Conservation (phyloP, 257 asterid genomes). For the Ocimum tenuiflorum region DNA sequence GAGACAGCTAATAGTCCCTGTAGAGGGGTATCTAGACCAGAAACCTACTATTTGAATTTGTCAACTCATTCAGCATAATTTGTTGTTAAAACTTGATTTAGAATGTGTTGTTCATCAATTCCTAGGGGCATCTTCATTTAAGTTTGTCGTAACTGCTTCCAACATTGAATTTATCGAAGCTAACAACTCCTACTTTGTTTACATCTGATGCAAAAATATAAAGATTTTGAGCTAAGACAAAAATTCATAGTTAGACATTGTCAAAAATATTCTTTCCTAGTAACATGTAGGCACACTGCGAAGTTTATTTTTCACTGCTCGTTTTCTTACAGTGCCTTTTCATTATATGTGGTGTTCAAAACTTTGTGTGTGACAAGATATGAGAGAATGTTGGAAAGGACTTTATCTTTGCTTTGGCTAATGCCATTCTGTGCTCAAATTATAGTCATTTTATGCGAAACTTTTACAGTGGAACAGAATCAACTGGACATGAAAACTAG, state of each 20-base stretch:
- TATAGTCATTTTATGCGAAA: background rate
- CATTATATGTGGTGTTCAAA: background rate
- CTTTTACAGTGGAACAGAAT: background rate
- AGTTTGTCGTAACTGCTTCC: conserved; percentile 18
- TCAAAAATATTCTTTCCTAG: conserved; percentile 16
- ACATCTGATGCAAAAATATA: background rate
- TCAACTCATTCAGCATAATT: background rate
- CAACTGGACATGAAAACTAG: too few species aligned
- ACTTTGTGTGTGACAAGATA: background rate
- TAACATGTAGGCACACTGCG: background rate
- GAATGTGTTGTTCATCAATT: conserved; percentile 1
- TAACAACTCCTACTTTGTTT: conserved; percentile 7
- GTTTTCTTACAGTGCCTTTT: background rate
- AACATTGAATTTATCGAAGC: conserved; percentile 15
- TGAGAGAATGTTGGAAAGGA: background rate
- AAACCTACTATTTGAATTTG: background rate
- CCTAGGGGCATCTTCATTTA: conserved; percentile 20
- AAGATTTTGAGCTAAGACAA: background rate
- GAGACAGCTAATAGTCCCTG: conserved; percentile 10
- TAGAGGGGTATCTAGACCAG: background rate
- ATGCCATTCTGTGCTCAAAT: background rate
- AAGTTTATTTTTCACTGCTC: background rate
- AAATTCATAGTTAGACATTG: conserved; percentile 15
- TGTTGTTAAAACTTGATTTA: background rate
- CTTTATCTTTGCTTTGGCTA: background rate